phyloP scores from a whole-genome alignment of 1,139 yeast genomes.

The Magnusiomyces starmeri region DNA sequence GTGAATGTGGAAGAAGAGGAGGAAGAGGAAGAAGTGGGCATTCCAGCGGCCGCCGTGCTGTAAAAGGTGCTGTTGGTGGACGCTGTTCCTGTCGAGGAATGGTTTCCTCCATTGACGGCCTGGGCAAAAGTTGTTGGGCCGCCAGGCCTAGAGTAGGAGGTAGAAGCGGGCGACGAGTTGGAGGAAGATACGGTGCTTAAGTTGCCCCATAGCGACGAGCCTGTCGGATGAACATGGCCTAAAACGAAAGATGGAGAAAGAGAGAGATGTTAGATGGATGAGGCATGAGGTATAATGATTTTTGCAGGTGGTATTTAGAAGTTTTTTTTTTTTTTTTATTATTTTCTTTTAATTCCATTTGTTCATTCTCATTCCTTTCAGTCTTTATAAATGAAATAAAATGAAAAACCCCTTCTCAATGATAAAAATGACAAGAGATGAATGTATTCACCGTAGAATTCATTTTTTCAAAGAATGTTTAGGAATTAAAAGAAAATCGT shows the following conservation, averaged over 20 bases:
- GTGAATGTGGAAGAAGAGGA: constrained; percentile 6
- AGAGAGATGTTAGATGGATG: neutral
- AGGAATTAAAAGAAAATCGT: neutral
- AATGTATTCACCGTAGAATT: too few species aligned
- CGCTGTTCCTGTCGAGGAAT: neutral
- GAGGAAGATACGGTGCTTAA: neutral
- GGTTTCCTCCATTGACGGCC: neutral
- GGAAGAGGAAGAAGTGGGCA: neutral
- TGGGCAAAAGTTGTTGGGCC: constrained; percentile 14
- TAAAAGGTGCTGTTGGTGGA: neutral
- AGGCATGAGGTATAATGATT: neutral
- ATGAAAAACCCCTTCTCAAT: too few species aligned
- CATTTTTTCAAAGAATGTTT: neutral
- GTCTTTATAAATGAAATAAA: too few species aligned
- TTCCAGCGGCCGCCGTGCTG: constrained; percentile 1
- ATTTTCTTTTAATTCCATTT: too few species aligned
- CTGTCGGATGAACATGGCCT: neutral
- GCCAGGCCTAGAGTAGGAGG: neutral
- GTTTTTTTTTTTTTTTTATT: too few species aligned
- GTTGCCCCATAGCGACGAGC: neutral
- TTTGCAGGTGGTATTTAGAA: too few species aligned
- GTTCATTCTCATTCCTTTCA: too few species aligned
- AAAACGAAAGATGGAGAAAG: neutral
- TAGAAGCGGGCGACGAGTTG: neutral
- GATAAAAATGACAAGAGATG: too few species aligned